Evolutionary conservation across 2,329 filamentous ascomycete species (phyloP), one percentile per base, ranked within the genome.

Genomic region (Sporothrix brunneoviolacea): DNA sequence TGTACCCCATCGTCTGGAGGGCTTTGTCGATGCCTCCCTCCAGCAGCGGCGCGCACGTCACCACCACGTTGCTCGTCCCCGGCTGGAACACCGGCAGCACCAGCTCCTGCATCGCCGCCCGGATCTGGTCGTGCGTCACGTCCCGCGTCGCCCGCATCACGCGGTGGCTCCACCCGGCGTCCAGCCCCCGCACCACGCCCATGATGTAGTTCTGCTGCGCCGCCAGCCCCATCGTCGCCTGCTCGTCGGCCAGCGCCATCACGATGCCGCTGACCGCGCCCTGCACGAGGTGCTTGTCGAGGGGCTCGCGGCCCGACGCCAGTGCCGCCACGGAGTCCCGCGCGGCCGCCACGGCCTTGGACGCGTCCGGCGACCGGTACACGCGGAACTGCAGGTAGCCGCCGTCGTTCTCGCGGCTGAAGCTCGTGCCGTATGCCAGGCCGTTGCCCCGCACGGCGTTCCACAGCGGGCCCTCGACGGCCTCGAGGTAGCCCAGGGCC

Each of bases 401-500:
- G 1, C 82, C 83, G 61, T 93, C 88, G 24, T 88, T 71, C 61
- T 88, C 86, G 40, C 86, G 83, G 39, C 77, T 77, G 62, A 97
- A 95, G 60, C 79, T 82, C 1, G 86, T 84, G 48, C 91, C 91
- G 63, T 98, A 98, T 0, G 93, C 93, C 47, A 97, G 82, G 39
- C 93, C 93, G 38, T 88, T 93, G 50, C 93, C 93, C 41, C 93
- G 88, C 43, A 97, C 87, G 0, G 89, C 88, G 56, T 86, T 86
- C 91, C 93, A 97, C 28, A 98, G 80, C 1, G 93, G 93, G 0
- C 93, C 93, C 67, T 98, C 93, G 16, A 94, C 86, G 1, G 90
- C 84, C 63, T 96, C 91, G 54, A 98, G 84, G 64, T 96, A 97
- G 18, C 90, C 83, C 44, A 90, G 81, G 1, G 91, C 90, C 8